Percentiles rank a stretch among this genome's conserved stretches.
Conservation (phyloP, 108 stramenopile species). For the Nitzschia inconspicua region DNA sequence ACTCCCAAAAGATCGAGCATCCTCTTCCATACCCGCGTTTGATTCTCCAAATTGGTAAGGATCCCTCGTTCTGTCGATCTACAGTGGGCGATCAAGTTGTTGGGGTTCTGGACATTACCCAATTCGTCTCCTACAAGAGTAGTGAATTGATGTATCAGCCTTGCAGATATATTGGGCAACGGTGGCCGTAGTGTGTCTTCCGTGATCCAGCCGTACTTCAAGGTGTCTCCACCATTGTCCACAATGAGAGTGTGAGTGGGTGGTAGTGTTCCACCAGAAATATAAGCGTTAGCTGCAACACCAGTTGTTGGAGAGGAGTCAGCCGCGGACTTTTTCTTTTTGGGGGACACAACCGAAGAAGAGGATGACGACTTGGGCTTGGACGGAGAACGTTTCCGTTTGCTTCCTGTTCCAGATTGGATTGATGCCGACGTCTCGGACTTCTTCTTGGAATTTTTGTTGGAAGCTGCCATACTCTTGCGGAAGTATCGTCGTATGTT, state of each 20-base stretch:
- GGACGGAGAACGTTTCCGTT: no score
- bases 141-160: conserved; percentile 75
- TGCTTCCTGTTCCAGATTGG: no score
- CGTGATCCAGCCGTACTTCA: conserved; percentile 71
- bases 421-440: no score
- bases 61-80: conserved; percentile 68
- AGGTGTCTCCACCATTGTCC: conserved; percentile 81
- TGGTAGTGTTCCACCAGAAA: no score
- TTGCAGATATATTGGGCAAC: conserved; percentile 72
- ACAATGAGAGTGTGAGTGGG: conserved; percentile 51
- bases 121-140: conserved; percentile 62
- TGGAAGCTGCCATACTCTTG: no score
- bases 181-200: conserved; percentile 12
- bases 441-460: no score
- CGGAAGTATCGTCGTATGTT: no score
- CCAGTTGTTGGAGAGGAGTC: no score
- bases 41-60: conserved; percentile 65
- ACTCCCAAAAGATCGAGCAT: conserved; percentile 55
- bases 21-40: conserved; percentile 76
- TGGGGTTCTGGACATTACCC: conserved; percentile 58
- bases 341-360: no score
- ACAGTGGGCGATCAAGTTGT: conserved; percentile 41
- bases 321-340: no score
- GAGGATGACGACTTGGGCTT: no score
- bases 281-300: no score